A percentile compares a stretch with the other conserved stretches of the same genome.
These are phyloP conservation scores for Penicillium malachiteum DNA, from an alignment of 495 filamentous ascomycete genomes.

Conservation along the genomic window DNA sequence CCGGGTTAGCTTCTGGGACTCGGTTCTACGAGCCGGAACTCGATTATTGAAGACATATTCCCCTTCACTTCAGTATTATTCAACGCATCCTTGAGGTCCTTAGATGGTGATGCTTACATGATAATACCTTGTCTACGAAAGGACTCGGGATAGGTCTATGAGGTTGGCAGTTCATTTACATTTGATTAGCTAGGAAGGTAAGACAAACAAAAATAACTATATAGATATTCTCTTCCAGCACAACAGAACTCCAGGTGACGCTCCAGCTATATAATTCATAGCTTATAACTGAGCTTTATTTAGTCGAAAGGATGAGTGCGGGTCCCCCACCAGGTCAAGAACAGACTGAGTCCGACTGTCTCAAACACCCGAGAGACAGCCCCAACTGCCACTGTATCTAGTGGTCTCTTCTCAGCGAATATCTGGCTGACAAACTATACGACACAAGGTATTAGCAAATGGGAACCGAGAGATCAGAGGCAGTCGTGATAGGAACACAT, in stretches of 20 bases:
- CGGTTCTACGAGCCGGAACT: too few relatives aligned
- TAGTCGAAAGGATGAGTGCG: slow-evolving; percentile 80
- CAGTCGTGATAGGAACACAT: slow-evolving; percentile 44
- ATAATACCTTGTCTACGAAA: too few relatives aligned
- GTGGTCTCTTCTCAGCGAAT: slow-evolving; percentile 84
- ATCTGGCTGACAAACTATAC: slow-evolving; percentile 78
- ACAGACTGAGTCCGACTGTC: slow-evolving; percentile 86
- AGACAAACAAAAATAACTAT: slow-evolving; percentile 1
- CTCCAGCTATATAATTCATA: not conserved
- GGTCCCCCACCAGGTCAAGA: slow-evolving; percentile 97
- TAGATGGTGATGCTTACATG: too few relatives aligned
- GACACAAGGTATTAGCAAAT: not conserved
- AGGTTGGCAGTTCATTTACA: slow-evolving; percentile 5
- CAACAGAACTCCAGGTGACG: not conserved
- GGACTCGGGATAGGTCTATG: too few relatives aligned
- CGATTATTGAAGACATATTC: too few relatives aligned
- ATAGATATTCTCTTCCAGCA: not conserved
- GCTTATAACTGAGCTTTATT: not conserved
- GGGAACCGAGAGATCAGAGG: not conserved
- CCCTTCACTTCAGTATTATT: too few relatives aligned
- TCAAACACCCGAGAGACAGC: slow-evolving; percentile 81
- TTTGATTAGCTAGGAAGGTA: not conserved
- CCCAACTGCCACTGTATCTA: slow-evolving; percentile 85
- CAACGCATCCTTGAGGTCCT: too few relatives aligned
- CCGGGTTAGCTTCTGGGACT: too few relatives aligned